Conservation (phyloP, 1,284 basidiomycete species). For the Bjerkandera adusta region DNA sequence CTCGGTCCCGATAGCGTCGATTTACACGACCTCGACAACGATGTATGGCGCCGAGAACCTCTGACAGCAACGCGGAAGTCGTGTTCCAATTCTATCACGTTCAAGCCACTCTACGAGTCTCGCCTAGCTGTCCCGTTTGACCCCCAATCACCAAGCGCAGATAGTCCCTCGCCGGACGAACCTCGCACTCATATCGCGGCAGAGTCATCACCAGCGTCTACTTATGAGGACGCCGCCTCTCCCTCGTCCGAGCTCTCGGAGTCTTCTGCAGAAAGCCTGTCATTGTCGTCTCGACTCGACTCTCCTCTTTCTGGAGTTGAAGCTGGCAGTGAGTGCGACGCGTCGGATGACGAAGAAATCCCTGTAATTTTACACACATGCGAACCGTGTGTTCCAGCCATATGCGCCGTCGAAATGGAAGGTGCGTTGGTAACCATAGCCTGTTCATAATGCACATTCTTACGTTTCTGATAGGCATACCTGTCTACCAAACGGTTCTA, state of each 20-base stretch:
- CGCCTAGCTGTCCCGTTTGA: not conserved
- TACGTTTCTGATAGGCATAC: conserved; percentile 46
- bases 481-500: conserved; percentile 65
- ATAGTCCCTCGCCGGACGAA: not conserved
- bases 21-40: conserved; percentile 43
- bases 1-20: conserved; percentile 48
- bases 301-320: too few relatives aligned
- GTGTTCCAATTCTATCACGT: not conserved
- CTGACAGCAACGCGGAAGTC: not conserved
- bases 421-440: conserved; percentile 37
- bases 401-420: conserved; percentile 65
- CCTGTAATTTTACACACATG: conserved; percentile 54
- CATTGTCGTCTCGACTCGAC: too few relatives aligned
- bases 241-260: not conserved
- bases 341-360: conserved; percentile 14
- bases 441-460: conserved; percentile 9
- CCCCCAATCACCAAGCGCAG: not conserved
- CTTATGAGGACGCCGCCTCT: not conserved
- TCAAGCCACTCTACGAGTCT: not conserved
- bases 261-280: not conserved
- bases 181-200: not conserved
- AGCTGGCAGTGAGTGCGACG: too few relatives aligned
- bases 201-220: not conserved
- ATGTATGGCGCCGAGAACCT: conserved; percentile 31
- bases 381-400: conserved; percentile 54